Percentiles rank a stretch among this genome's conserved stretches.
These are phyloP conservation scores for Talaromyces sp. DNA, from an alignment of 2,329 filamentous ascomycete species.

Conservation along the genomic window DNA sequence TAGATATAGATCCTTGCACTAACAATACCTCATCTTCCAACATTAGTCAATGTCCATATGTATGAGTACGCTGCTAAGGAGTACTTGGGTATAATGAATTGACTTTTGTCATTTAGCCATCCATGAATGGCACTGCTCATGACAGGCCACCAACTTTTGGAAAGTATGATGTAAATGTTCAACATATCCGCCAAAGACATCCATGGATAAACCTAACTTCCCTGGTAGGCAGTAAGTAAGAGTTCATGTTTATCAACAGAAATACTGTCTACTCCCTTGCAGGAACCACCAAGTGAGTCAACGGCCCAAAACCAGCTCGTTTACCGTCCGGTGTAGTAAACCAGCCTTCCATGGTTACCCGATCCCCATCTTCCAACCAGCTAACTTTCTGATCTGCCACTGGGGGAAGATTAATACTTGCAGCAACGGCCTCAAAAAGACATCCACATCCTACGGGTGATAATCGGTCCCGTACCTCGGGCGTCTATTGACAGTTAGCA, in stretches of 20 bases:
- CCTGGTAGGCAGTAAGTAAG: no score
- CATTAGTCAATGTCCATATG: no score
- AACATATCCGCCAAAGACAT: no score
- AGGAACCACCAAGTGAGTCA: neutral
- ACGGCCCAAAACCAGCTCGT: neutral
- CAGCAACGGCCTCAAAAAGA: neutral
- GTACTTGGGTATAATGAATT: no score
- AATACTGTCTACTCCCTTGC: neutral
- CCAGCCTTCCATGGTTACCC: constrained; percentile 6
- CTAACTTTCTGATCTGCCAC: neutral
- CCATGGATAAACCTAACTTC: neutral
- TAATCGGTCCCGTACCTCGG: neutral
- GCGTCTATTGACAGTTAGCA: neutral
- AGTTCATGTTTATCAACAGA: neutral
- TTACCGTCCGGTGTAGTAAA: constrained; percentile 4
- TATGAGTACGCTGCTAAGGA: no score
- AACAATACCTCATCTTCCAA: no score
- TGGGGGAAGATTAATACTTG: neutral
- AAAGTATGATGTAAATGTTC: no score
- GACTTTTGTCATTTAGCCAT: no score
- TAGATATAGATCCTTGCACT: no score
- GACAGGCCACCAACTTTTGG: no score
- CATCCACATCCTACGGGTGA: constrained; percentile 4
- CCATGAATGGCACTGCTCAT: no score
- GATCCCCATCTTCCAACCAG: constrained; percentile 6